Evolutionary conservation across 371 early-diverging fungal species (phyloP).

Genomic region (Mucor irregularis): DNA sequence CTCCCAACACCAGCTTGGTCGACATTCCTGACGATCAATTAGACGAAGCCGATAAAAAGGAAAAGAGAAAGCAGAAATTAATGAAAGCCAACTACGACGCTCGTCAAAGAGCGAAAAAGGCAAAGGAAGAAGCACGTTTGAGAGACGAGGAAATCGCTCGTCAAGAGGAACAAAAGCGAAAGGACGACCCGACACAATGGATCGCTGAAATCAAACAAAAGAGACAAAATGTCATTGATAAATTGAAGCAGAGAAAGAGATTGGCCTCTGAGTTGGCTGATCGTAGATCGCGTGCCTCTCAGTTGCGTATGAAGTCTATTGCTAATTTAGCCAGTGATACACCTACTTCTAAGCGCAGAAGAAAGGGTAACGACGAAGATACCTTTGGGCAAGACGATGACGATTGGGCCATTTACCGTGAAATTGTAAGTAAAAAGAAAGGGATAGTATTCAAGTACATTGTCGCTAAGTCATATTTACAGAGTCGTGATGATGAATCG

Average conservation of each 20-base stretch:
- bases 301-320: constrained; percentile 81
- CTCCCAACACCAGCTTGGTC: constrained; percentile 72
- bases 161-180: constrained; percentile 73
- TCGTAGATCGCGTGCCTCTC: constrained; percentile 84
- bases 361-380: constrained; percentile 75
- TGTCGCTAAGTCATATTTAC: background rate
- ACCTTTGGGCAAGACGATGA: constrained; percentile 92
- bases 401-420: constrained; percentile 90
- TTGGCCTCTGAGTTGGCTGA: constrained; percentile 78
- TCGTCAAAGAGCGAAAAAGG: constrained; percentile 72
- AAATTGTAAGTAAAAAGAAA: constrained; percentile 61
- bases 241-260: constrained; percentile 65
- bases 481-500: constrained; percentile 83
- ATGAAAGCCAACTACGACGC: constrained; percentile 85
- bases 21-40: constrained; percentile 84
- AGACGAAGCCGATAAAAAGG: constrained; percentile 73
- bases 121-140: constrained; percentile 75
- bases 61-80: constrained; percentile 83
- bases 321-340: constrained; percentile 77
- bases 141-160: constrained; percentile 65
- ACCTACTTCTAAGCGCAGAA: constrained; percentile 51
- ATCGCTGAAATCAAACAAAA: constrained; percentile 64
- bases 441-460: background rate
- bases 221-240: constrained; percentile 62
- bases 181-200: constrained; percentile 74